These are phyloP conservation scores for Triangularia setosa DNA, from an alignment of 2,329 filamentous ascomycete genomes.

Conservation along the genomic window DNA sequence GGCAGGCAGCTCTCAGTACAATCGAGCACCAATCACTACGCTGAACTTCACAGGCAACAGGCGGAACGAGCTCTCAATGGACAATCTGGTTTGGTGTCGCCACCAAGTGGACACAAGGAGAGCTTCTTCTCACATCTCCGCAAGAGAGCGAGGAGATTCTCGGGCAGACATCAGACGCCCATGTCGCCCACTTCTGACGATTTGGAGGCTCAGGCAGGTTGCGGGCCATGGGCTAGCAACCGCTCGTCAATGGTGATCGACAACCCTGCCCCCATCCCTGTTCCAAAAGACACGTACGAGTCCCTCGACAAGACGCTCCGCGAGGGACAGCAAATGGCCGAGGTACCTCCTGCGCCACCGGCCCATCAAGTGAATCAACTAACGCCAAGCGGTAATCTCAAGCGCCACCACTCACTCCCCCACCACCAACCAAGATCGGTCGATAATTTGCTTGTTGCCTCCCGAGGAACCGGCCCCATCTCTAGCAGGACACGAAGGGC, in stretches of 20 bases:
- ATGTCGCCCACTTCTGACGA: slow-evolving; percentile 79
- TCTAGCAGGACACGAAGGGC: slow-evolving; percentile 78
- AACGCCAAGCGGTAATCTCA: slow-evolving; percentile 50
- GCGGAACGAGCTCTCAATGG: slow-evolving; percentile 88
- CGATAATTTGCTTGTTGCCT: slow-evolving; percentile 58
- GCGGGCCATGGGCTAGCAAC: slow-evolving; percentile 82
- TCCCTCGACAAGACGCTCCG: slow-evolving; percentile 56
- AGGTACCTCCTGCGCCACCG: slow-evolving; percentile 49
- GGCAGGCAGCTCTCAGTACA: slow-evolving; percentile 89
- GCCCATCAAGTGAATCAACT: slow-evolving; percentile 44
- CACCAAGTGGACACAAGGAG: slow-evolving; percentile 78
- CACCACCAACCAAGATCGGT: slow-evolving; percentile 60
- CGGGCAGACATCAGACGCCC: slow-evolving; percentile 81
- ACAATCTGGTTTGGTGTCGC: slow-evolving; percentile 69
- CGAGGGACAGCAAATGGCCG: slow-evolving; percentile 49
- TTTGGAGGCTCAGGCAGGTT: slow-evolving; percentile 87
- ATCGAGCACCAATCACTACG: slow-evolving; percentile 89
- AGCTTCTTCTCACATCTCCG: slow-evolving; percentile 97
- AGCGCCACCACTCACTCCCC: slow-evolving; percentile 62
- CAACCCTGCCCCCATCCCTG: slow-evolving; percentile 43
- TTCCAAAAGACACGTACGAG: slow-evolving; percentile 55
- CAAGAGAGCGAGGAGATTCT: slow-evolving; percentile 88
- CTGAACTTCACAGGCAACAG: slow-evolving; percentile 84
- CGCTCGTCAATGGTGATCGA: slow-evolving; percentile 80
- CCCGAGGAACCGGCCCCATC: slow-evolving; percentile 55